Conservation (phyloP, 164 flowering plant genomes). For the Chimonanthus praecox region DNA sequence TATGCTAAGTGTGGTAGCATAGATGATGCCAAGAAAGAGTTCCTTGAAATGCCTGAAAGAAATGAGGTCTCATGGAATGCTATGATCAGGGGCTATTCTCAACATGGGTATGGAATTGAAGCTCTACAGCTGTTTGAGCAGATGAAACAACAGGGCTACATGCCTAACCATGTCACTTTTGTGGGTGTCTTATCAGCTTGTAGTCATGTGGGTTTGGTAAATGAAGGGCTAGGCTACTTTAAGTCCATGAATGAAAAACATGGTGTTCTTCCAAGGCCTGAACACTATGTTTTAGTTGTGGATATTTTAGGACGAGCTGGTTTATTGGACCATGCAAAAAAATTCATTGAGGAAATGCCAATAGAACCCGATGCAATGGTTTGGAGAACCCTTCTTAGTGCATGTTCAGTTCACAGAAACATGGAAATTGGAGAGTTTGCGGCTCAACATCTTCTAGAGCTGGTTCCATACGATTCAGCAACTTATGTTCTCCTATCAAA, state of each 20-base stretch:
- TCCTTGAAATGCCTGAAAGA: slow-evolving; percentile 17
- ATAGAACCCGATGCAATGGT: slow-evolving; percentile 29
- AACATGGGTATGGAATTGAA: slow-evolving; percentile 27
- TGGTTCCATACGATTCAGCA: slow-evolving; percentile 32
- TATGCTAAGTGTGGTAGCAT: slow-evolving; percentile 30
- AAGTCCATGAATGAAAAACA: slow-evolving; percentile 25
- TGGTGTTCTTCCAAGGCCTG: slow-evolving; percentile 20
- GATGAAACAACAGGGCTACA: slow-evolving; percentile 22
- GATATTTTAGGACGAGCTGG: slow-evolving; percentile 36
- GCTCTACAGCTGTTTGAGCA: slow-evolving; percentile 25
- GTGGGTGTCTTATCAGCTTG: slow-evolving; percentile 32
- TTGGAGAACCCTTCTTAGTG: slow-evolving; percentile 34
- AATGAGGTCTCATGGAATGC: slow-evolving; percentile 37
- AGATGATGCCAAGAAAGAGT: slow-evolving; percentile 19
- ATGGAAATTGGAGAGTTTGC: slow-evolving; percentile 30
- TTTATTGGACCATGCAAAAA: slow-evolving; percentile 17
- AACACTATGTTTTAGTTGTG: slow-evolving; percentile 30
- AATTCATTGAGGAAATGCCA: slow-evolving; percentile 27
- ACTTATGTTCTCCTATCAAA: slow-evolving; percentile 32
- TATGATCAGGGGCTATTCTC: slow-evolving; percentile 29
- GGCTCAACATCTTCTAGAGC: slow-evolving; percentile 22
- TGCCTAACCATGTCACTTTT: slow-evolving; percentile 29
- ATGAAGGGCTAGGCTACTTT: slow-evolving; percentile 26
- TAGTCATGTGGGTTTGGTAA: slow-evolving; percentile 33
- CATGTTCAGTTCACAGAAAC: slow-evolving; percentile 28